Evolutionary conservation across 805 yeast genomes (phyloP).

Genomic region (Barnettozyma salicaria): DNA sequence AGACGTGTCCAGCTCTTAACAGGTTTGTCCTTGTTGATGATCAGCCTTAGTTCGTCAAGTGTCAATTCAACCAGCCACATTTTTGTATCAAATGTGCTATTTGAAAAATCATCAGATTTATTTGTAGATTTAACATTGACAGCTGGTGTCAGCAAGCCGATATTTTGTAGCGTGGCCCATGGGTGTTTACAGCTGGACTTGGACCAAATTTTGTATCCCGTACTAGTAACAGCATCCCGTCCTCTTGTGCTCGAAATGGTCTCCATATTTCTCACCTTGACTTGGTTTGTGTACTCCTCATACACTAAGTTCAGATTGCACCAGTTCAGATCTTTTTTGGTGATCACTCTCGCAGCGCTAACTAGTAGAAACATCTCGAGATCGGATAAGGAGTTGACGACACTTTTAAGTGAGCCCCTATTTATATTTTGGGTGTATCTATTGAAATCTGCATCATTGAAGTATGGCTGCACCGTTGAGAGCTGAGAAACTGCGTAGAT

Average conservation of each 20-base stretch:
- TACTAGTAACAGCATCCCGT: conserved; percentile 21
- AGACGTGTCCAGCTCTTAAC: conserved; percentile 26
- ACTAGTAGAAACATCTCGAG: conserved; percentile 67
- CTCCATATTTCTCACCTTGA: conserved; percentile 38
- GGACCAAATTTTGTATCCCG: conserved; percentile 52
- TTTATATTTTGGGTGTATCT: conserved; percentile 27
- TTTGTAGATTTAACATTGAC: conserved; percentile 1
- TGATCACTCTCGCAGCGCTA: conserved; percentile 66
- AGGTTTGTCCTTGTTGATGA: conserved; percentile 13
- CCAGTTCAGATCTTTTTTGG: conserved; percentile 49
- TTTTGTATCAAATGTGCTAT: conserved; percentile 20
- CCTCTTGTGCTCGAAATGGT: conserved; percentile 24
- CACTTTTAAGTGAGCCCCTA: conserved; percentile 22
- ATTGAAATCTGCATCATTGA: conserved; percentile 20
- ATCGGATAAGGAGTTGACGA: conserved; percentile 47
- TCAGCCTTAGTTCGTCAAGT: conserved; percentile 22
- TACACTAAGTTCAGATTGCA: conserved; percentile 73
- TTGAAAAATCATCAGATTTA: conserved; percentile 14
- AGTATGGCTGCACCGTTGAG: conserved; percentile 23
- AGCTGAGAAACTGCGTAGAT: conserved; percentile 37
- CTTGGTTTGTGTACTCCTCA: conserved; percentile 63
- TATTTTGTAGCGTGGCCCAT: conserved; percentile 59
- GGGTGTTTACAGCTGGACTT: conserved; percentile 54
- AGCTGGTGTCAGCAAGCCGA: conserved; percentile 19
- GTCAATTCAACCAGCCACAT: conserved; percentile 26